A percentile compares a stretch with the other conserved stretches of the same genome.
These are phyloP conservation scores for Pugionium cornutum DNA, from an alignment of 345 rosid genomes.

Conservation along the genomic window DNA sequence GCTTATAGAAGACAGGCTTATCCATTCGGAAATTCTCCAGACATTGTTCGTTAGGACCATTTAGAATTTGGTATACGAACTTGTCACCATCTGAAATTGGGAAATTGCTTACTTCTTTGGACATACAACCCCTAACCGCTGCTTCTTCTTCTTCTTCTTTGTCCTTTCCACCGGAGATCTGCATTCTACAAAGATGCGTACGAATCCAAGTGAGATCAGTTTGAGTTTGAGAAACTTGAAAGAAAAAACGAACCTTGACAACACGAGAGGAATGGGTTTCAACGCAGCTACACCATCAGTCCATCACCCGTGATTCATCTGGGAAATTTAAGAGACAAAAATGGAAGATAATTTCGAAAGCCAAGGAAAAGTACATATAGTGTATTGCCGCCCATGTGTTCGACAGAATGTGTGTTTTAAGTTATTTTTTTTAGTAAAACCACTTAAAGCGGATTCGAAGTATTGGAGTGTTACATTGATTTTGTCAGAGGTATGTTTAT, in stretches of 20 bases:
- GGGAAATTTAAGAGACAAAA: no score
- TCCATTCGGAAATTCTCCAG: constrained; percentile 91
- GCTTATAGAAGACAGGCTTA: constrained; percentile 74
- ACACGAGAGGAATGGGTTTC: background rate
- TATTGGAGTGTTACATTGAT: no score
- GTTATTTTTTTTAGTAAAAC: no score
- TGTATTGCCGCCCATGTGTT: constrained; percentile 21
- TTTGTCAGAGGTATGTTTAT: background rate
- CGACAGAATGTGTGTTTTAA: constrained; percentile 15
- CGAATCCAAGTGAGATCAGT: no score
- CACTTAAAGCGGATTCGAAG: no score
- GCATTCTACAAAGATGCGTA: constrained; percentile 26
- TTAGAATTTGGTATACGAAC: constrained; percentile 78
- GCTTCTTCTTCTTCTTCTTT: constrained; percentile 48
- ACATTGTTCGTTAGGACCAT: constrained; percentile 62
- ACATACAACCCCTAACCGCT: constrained; percentile 39
- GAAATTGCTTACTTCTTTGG: constrained; percentile 48
- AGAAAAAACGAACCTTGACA: no score
- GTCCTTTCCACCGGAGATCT: constrained; percentile 41
- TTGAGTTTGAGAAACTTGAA: no score
- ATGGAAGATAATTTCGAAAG: background rate
- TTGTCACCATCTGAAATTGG: constrained; percentile 52
- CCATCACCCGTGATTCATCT: no score
- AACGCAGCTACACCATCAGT: background rate
- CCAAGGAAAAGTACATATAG: background rate